Conservation (phyloP, 768 basidiomycete genomes). For the Hygrocybe punicea region DNA sequence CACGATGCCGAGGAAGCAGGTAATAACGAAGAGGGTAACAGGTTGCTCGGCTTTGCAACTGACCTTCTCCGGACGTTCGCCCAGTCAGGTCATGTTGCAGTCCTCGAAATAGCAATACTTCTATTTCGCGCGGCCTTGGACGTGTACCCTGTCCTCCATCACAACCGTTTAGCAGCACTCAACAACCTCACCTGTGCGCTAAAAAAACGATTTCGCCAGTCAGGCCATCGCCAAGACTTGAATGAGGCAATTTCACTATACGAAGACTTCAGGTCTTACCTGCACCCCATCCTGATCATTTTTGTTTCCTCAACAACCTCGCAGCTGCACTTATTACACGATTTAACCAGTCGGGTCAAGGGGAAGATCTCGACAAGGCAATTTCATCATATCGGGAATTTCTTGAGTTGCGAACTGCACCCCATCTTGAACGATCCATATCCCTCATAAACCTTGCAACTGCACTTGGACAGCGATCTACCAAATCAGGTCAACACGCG, state of each 20-base stretch:
- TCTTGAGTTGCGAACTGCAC: not conserved
- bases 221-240: not conserved
- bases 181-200: not conserved
- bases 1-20: no score
- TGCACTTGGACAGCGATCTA: conserved; percentile 23
- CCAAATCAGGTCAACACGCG: conserved; percentile 1
- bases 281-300: not conserved
- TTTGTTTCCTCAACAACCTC: not conserved
- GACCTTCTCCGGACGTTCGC: no score
- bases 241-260: not conserved
- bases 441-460: conserved; percentile 13
- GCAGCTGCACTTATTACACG: not conserved
- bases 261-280: not conserved
- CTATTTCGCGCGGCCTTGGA: conserved; percentile 9
- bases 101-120: conserved; percentile 7
- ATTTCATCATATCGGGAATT: conserved; percentile 2
- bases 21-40: no score
- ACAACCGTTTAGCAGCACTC: conserved; percentile 6
- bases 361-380: conserved; percentile 1
- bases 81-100: not conserved
- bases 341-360: not conserved
- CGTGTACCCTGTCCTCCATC: not conserved
- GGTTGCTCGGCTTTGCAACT: no score
- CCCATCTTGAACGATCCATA: conserved; percentile 6
- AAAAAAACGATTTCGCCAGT: not conserved